These are phyloP conservation scores for Ceratocystis diversiconidia DNA, from an alignment of 2,329 filamentous ascomycete genomes.

Conservation along the genomic window DNA sequence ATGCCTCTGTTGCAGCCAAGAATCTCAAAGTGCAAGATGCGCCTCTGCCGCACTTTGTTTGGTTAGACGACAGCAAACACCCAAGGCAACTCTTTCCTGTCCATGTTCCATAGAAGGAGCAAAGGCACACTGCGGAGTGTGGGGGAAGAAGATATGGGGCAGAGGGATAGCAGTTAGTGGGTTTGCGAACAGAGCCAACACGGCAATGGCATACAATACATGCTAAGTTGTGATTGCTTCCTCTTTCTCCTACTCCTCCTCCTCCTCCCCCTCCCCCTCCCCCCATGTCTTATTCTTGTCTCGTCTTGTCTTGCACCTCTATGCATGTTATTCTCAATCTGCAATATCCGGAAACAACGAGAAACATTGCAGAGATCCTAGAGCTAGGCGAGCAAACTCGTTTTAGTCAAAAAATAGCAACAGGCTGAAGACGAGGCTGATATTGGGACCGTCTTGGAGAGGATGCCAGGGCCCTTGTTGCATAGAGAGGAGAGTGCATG, in stretches of 20 bases:
- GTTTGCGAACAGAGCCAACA: too few relatives aligned
- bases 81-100: neutral
- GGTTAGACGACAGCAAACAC: neutral
- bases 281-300: neutral
- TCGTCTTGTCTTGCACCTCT: neutral
- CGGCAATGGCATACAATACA: neutral
- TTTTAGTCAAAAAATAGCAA: slow-evolving; percentile 10
- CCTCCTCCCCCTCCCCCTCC: too few relatives aligned
- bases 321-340: neutral
- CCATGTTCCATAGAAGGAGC: neutral
- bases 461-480: slow-evolving; percentile 1
- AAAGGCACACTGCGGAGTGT: neutral
- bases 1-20: neutral
- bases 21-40: neutral
- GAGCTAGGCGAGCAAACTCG: neutral
- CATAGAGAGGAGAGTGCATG: neutral
- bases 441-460: neutral
- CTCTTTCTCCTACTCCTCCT: neutral
- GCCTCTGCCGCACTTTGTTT: neutral
- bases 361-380: slow-evolving; percentile 2
- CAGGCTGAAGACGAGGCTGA: slow-evolving; percentile 9
- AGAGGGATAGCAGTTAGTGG: neutral
- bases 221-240: neutral
- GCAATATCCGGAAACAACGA: slow-evolving; percentile 7
- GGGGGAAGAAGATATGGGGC: neutral